Percentiles rank a stretch among this genome's conserved stretches.
Evolutionary conservation across 2,329 filamentous ascomycete genomes (phyloP).

Genomic region (Venturia pyrina): DNA sequence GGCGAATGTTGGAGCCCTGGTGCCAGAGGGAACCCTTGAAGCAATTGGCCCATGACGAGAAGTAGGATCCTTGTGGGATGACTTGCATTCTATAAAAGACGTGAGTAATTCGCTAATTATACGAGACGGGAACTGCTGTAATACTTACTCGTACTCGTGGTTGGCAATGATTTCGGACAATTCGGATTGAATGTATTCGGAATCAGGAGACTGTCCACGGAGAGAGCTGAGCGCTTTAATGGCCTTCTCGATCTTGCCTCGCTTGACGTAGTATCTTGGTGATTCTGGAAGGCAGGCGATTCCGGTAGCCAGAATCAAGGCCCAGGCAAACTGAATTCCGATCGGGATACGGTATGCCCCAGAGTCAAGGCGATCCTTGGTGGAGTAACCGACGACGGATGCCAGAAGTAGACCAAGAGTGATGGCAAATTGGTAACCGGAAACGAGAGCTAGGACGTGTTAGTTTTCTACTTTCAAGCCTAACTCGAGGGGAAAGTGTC

Average conservation of each 20-base stretch:
- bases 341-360: slow-evolving; percentile 74
- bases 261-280: slow-evolving; percentile 77
- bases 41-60: slow-evolving; percentile 58
- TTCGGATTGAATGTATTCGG: slow-evolving; percentile 67
- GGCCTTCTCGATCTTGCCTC: slow-evolving; percentile 57
- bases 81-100: slow-evolving; percentile 27
- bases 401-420: slow-evolving; percentile 70
- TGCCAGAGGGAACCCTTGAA: slow-evolving; percentile 46
- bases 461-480: not conserved
- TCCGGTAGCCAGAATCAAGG: slow-evolving; percentile 60
- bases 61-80: slow-evolving; percentile 55
- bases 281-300: slow-evolving; percentile 74
- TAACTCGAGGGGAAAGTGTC: not conserved
- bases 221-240: slow-evolving; percentile 53
- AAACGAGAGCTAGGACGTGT: slow-evolving; percentile 61
- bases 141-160: slow-evolving; percentile 61
- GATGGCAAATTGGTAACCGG: slow-evolving; percentile 75
- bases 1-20: slow-evolving; percentile 41
- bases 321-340: slow-evolving; percentile 70
- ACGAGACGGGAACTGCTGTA: not conserved
- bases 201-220: slow-evolving; percentile 63
- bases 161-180: slow-evolving; percentile 81
- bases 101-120: not conserved
- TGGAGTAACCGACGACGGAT: slow-evolving; percentile 63
- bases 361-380: slow-evolving; percentile 50